Percentiles rank a stretch among this genome's conserved stretches.
Conservation (phyloP, 768 basidiomycete genomes). For the Naganishia vishniacii region DNA sequence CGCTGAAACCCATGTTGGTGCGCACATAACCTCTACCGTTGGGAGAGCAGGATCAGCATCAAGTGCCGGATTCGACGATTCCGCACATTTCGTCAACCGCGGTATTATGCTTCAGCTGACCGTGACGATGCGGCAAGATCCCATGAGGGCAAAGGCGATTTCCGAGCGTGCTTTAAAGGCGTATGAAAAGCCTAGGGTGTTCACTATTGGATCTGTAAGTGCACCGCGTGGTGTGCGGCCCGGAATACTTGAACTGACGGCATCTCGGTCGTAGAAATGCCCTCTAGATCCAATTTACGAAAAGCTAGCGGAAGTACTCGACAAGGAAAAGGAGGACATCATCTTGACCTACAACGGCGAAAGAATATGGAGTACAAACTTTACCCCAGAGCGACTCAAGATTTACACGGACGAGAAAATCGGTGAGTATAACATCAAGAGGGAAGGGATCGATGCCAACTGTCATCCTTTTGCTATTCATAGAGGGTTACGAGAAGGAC, state of each 20-base stretch:
- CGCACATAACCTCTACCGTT: neutral
- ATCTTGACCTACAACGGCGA: slow-evolving; percentile 4
- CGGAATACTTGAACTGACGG: neutral
- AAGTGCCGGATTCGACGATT: neutral
- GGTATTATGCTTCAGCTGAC: slow-evolving; percentile 10
- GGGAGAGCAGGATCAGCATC: slow-evolving; percentile 3
- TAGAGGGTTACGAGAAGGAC: slow-evolving; percentile 17
- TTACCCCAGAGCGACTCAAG: slow-evolving; percentile 14
- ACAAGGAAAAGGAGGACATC: slow-evolving; percentile 16
- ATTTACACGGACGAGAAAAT: slow-evolving; percentile 13
- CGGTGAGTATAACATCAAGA: neutral
- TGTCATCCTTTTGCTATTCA: neutral
- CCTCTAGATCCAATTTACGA: slow-evolving; percentile 14
- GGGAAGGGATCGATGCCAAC: no score
- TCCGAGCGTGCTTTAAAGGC: slow-evolving; percentile 9
- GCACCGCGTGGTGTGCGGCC: neutral
- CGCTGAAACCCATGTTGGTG: neutral
- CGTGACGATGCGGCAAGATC: slow-evolving; percentile 14
- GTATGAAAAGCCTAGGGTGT: slow-evolving; percentile 12
- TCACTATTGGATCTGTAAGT: slow-evolving; percentile 18
- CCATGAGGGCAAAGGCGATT: slow-evolving; percentile 6
- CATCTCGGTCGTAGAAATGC: slow-evolving; percentile 3
- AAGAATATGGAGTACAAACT: slow-evolving; percentile 18
- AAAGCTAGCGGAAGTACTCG: slow-evolving; percentile 14
- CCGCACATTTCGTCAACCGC: neutral